A percentile compares a stretch with the other conserved stretches of the same genome.
These are phyloP conservation scores for Trichoderma hamatum DNA, from an alignment of 2,329 filamentous ascomycete genomes.

Conservation along the genomic window DNA sequence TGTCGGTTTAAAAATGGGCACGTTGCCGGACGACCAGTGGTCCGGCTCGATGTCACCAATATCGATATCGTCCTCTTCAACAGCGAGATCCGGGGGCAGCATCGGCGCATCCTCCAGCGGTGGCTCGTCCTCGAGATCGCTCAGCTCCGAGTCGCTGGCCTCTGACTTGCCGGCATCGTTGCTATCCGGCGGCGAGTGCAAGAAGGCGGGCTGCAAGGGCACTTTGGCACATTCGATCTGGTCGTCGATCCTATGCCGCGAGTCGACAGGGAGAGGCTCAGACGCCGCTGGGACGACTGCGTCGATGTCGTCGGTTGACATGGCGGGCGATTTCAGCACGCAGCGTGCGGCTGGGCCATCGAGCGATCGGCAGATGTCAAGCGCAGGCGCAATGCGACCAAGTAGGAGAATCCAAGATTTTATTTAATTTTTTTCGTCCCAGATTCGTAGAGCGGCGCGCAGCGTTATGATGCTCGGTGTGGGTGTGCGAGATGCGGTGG, in stretches of 20 bases:
- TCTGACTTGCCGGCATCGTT: conserved; percentile 63
- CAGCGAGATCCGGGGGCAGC: conserved; percentile 30
- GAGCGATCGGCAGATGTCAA: conserved; percentile 32
- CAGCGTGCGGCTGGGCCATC: conserved; percentile 43
- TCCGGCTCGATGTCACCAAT: conserved; percentile 81
- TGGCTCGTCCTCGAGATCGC: conserved; percentile 63
- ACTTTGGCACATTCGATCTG: conserved; percentile 43
- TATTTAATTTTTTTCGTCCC: not conserved
- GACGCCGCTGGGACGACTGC: conserved; percentile 51
- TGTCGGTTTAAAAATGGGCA: conserved; percentile 92
- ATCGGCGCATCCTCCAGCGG: conserved; percentile 42
- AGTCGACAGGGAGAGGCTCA: conserved; percentile 28
- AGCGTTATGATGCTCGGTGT: conserved; percentile 24
- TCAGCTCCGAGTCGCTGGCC: conserved; percentile 66
- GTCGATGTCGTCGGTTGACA: conserved; percentile 61
- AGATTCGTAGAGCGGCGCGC: conserved; percentile 19
- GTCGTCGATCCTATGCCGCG: conserved; percentile 35
- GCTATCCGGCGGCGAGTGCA: conserved; percentile 67
- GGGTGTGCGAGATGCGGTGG: conserved; percentile 27
- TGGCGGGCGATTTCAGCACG: conserved; percentile 46
- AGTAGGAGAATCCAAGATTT: not conserved
- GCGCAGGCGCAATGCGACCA: conserved; percentile 27
- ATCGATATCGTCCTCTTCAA: conserved; percentile 65
- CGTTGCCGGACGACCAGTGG: conserved; percentile 88
- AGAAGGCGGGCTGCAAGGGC: conserved; percentile 46